Evolutionary conservation across 768 basidiomycete genomes (phyloP).

Genomic region (Leccinum rimulosum): DNA sequence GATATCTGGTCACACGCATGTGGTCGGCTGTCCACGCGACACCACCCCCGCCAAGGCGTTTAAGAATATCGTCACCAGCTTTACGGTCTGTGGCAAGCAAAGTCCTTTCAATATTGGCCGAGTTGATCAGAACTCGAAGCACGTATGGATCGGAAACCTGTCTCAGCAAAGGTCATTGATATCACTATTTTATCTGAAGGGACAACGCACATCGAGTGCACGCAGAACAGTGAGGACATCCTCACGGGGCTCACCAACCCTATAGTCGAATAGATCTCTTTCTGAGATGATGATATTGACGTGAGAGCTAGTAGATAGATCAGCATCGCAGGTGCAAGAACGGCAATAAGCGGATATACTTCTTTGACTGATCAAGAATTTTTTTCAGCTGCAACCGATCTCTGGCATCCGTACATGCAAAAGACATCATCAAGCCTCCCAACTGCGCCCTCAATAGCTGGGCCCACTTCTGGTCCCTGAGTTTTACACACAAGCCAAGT

Average conservation of each 20-base stretch:
- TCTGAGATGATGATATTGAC: conserved; percentile 59
- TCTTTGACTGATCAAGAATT: conserved; percentile 57
- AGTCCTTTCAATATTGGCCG: conserved; percentile 64
- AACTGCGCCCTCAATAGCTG: conserved; percentile 64
- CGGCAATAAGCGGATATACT: conserved; percentile 45
- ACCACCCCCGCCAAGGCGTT: conserved; percentile 45
- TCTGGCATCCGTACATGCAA: conserved; percentile 67
- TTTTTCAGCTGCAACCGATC: conserved; percentile 59
- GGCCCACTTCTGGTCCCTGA: conserved; percentile 68
- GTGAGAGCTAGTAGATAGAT: conserved; percentile 38
- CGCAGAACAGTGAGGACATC: conserved; percentile 73
- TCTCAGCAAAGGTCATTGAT: not conserved
- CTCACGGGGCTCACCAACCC: conserved; percentile 63
- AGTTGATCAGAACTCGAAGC: conserved; percentile 78
- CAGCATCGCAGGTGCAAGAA: conserved; percentile 2
- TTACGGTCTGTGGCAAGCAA: conserved; percentile 63
- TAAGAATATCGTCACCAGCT: conserved; percentile 57
- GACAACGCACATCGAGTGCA: conserved; percentile 63
- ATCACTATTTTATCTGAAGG: not conserved
- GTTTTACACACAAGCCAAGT: conserved; percentile 73
- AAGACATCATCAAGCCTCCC: conserved; percentile 56
- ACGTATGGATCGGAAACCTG: conserved; percentile 78
- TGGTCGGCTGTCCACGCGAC: conserved; percentile 61
- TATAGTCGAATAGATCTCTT: conserved; percentile 81
- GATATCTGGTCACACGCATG: conserved; percentile 61